These are phyloP conservation scores for Rhizomucor miehei DNA, from an alignment of 371 early-diverging fungal genomes.

Conservation along the genomic window DNA sequence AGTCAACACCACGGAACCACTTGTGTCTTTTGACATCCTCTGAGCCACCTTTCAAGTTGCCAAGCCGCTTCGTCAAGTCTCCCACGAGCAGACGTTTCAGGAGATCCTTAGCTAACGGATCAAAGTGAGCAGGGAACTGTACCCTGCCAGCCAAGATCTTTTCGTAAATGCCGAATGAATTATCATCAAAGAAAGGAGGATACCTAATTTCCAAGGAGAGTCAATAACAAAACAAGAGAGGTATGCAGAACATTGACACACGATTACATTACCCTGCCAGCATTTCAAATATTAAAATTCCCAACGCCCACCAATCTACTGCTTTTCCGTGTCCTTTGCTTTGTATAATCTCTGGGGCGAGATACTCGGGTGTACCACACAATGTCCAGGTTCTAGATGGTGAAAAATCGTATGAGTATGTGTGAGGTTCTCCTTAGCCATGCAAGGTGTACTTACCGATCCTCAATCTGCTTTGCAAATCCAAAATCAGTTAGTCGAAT, in stretches of 20 bases:
- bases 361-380: constrained; percentile 98
- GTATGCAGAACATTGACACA: background rate
- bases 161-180: constrained; percentile 89
- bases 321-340: constrained; percentile 95
- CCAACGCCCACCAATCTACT: constrained; percentile 99
- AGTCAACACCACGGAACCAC: constrained; percentile 87
- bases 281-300: constrained; percentile 97
- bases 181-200: constrained; percentile 98
- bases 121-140: constrained; percentile 90
- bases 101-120: constrained; percentile 87
- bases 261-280: constrained; percentile 64
- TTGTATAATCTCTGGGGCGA: constrained; percentile 98
- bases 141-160: constrained; percentile 89
- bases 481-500: constrained; percentile 97
- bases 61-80: constrained; percentile 89
- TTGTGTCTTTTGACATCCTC: constrained; percentile 85
- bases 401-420: constrained; percentile 17
- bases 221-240: background rate
- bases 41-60: constrained; percentile 78
- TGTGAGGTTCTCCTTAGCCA: background rate
- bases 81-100: constrained; percentile 88
- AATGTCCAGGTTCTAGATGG: constrained; percentile 89
- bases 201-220: constrained; percentile 31
- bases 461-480: constrained; percentile 72
- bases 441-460: constrained; percentile 24